phyloP scores from a whole-genome alignment of 305 asterid genomes.

The Rubia tinctorum region DNA sequence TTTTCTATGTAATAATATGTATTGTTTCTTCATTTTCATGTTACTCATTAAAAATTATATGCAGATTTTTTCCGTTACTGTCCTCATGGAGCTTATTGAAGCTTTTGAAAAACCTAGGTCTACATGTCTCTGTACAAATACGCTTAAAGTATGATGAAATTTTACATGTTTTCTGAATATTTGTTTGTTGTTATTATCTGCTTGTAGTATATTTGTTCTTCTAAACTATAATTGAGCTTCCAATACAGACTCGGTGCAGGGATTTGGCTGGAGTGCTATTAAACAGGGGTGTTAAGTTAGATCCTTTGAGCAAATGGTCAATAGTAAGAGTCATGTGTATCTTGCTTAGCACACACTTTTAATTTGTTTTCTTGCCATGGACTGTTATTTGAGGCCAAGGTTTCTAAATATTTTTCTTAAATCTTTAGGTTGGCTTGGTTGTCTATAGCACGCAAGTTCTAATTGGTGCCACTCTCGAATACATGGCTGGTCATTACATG shows the following conservation, averaged over 20 bases:
- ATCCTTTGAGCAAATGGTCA: slow-evolving; percentile 97
- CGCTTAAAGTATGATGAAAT: slow-evolving; percentile 58
- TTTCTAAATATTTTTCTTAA: neutral
- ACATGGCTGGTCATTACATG: slow-evolving; percentile 99
- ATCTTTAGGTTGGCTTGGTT: slow-evolving; percentile 81
- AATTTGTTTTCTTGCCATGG: neutral
- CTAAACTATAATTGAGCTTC: slow-evolving; percentile 20
- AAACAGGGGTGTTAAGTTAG: slow-evolving; percentile 95
- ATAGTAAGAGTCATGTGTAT: slow-evolving; percentile 52
- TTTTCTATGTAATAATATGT: neutral
- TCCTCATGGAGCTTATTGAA: slow-evolving; percentile 92
- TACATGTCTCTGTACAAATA: slow-evolving; percentile 78
- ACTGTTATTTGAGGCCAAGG: neutral
- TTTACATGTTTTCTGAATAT: neutral
- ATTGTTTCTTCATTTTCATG: slow-evolving; percentile 12
- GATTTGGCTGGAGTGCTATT: slow-evolving; percentile 93
- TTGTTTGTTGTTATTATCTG: neutral
- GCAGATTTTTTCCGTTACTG: slow-evolving; percentile 85
- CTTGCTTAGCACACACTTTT: neutral
- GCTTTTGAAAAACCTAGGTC: slow-evolving; percentile 97
- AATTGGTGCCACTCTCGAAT: slow-evolving; percentile 95
- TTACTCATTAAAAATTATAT: slow-evolving; percentile 24
- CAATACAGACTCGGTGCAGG: slow-evolving; percentile 76
- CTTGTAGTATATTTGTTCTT: slow-evolving; percentile 10
- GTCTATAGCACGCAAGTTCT: slow-evolving; percentile 97